Percentiles rank a stretch among this genome's conserved stretches.
Evolutionary conservation across 345 rosid genomes (phyloP).

Genomic region (Eucalyptus marginata): DNA sequence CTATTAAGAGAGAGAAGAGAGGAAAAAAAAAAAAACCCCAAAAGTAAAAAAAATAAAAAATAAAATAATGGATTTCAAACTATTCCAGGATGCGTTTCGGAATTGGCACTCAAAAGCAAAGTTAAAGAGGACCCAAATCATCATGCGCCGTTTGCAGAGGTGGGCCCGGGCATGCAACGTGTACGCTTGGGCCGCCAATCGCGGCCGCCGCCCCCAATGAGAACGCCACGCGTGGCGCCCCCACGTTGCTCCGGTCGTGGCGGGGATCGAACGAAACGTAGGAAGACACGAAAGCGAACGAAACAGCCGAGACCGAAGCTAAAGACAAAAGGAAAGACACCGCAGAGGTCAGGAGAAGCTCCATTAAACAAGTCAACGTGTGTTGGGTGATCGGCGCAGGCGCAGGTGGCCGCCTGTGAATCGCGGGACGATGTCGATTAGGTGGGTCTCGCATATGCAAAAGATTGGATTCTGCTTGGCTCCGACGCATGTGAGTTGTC

Average conservation of each 20-base stretch:
- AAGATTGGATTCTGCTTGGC: not conserved
- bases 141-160: not conserved
- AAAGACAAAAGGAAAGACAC: fast-evolving
- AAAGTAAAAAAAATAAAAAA: not conserved
- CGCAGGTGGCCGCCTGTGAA: not conserved
- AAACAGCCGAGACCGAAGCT: not conserved
- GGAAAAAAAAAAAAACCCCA: fast-evolving
- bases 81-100: not conserved
- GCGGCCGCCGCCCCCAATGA: not conserved
- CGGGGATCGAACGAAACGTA: not conserved
- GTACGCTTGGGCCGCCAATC: not conserved
- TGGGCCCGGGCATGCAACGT: not conserved
- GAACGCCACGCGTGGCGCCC: not conserved
- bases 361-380: not conserved
- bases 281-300: not conserved
- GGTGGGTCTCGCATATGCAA: not conserved
- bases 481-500: not conserved
- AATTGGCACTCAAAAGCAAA: not conserved
- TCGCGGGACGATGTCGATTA: not conserved
- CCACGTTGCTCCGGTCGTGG: not conserved
- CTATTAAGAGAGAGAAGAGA: not conserved
- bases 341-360: not conserved
- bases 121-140: not conserved
- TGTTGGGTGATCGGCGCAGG: not conserved
- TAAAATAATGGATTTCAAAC: not conserved